Evolutionary conservation across 148 eudicot species (phyloP), one percentile per base, ranked within the genome.

Genomic region (Selenicereus undatus): DNA sequence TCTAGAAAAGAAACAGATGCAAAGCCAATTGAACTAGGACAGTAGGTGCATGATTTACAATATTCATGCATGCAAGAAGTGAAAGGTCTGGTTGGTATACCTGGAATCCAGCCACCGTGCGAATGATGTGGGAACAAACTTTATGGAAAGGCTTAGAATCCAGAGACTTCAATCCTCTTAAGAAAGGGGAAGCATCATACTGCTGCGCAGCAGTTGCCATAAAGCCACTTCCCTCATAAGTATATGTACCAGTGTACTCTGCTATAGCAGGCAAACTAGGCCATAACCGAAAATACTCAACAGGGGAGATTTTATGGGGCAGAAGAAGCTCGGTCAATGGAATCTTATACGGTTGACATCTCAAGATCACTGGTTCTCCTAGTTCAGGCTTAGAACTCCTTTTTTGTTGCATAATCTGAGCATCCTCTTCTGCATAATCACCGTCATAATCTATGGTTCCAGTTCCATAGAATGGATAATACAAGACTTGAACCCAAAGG

Each of bases 151-250:
- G 99, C 84, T 92, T 95, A 32, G 99, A 89, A 82, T 92, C 88
- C 70, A 93, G 83, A 77, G 94, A 91, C 80, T 92, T 93, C 78
- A 95, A 86, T 77, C 99, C 99, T 86, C 89, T 90, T 84, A 95
- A 89, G 80, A 95, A 95, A 62, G 99, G 99, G 65, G 99, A 95
- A 80, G 97, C 89, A 77, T 93, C 97, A 78, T 93, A 93, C 86
- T 95, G 99, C 88, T 95, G 95, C 16, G 99, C 99, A 73, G 99
- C 99, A 79, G 97, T 93, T 39, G 99, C 99, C 89, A 83, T 91
- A 83, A 93, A 95, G 36, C 97, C 99, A 93, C 99, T 95, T 82
- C 99, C 97, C 86, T 95, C 97, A 17, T 95, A 95, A 69, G 92
- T 91, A 75, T 95, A 95, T 45, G 97, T 91, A 71, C 99, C 99